Conservation (phyloP, 1,284 basidiomycete genomes). For the Marasmius fiardii region DNA sequence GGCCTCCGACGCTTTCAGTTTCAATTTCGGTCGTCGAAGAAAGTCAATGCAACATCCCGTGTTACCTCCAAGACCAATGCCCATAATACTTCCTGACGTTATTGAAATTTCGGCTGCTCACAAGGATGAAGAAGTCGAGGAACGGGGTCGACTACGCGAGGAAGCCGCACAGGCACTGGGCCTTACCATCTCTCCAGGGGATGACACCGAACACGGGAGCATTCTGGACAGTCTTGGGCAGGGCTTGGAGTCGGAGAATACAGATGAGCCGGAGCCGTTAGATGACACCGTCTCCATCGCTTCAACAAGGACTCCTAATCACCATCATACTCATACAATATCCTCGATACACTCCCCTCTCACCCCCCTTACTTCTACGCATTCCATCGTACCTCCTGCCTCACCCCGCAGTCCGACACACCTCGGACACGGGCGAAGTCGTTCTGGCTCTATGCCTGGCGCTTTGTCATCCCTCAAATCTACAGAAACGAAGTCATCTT, state of each 20-base stretch:
- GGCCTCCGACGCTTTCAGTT: conserved; percentile 51
- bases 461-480: conserved; percentile 2
- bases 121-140: conserved; percentile 59
- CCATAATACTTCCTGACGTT: conserved; percentile 57
- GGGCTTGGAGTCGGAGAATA: conserved; percentile 2
- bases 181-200: conserved; percentile 35
- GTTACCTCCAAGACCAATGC: conserved; percentile 33
- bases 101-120: conserved; percentile 63
- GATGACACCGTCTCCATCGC: conserved; percentile 2
- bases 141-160: conserved; percentile 67
- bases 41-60: conserved; percentile 33
- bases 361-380: conserved; percentile 9
- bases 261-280: conserved; percentile 2
- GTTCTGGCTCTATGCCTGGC: conserved; percentile 32
- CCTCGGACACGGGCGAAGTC: conserved; percentile 16
- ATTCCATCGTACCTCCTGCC: conserved; percentile 21
- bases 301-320: conserved; percentile 4
- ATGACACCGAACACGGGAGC: conserved; percentile 12
- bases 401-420: conserved; percentile 12
- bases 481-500: neutral
- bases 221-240: conserved; percentile 15
- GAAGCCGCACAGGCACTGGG: conserved; percentile 75
- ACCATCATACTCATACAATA: neutral
- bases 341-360: conserved; percentile 4
- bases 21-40: conserved; percentile 44